Base-by-base conservation (phyloP, 2,329 filamentous ascomycete species). In the Trichoderma sp. region DNA sequence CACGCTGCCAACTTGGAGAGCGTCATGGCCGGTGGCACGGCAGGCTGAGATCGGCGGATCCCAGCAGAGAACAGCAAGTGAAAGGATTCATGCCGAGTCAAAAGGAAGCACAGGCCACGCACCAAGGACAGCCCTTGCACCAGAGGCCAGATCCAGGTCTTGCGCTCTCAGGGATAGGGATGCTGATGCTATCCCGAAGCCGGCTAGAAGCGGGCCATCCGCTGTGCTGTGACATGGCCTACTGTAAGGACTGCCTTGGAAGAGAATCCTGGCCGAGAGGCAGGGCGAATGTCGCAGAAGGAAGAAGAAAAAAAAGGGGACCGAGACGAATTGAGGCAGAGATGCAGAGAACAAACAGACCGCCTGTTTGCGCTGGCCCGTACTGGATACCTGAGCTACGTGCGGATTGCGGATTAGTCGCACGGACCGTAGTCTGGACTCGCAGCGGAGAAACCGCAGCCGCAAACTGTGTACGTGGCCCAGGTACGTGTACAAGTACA, bases 121-220 rank as follows among this genome's bases (percentile, higher is more conserved):
- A 42, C 22, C 45, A 53, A 52, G 53, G 42, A 39, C 53, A 27
- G 39, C 34, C 64, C 42, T 53, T 48, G 54, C 64, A 25, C 34
- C 54, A 50, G 32, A 52, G 53, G 25, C 64, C 54, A 58, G 64
- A 61, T 64, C 66, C 54, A 48, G 53, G 59, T 50, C 52, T 58
- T 39, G 42, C 57, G 63, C 35, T 54, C 9, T 19, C 42, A 48
- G 52, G 59, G 25, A 34, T 19, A 54, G n/a, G 35, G 22, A 42
- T 27, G 29, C 59, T 25, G 29, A 34, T 52, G 50, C 67, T 58
- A 68, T 48, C 15, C 59, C 39, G 27, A 27, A 64, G 50, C 22
- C 52, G 67, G 67, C 52, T 68, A 68, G 67, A 48, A 58, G 59
- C 67, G 67, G 67, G 67, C 67, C 59, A 19, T 13, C 39, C 59